Conservation (phyloP, 2,329 filamentous ascomycete genomes). For the Xylariaceae sp. region DNA sequence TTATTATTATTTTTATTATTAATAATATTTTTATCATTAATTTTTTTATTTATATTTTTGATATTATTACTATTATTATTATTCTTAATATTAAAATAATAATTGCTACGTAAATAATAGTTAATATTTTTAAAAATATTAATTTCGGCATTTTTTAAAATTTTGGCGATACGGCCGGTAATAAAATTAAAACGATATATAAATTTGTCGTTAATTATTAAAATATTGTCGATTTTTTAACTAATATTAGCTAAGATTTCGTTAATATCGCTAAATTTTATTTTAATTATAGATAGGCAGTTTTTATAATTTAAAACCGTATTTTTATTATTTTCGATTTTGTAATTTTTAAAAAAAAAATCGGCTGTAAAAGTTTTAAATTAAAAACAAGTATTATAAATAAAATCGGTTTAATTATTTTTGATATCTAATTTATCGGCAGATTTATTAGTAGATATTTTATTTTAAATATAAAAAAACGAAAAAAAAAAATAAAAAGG, state of each 20-base stretch:
- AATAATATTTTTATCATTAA: neutral
- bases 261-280: neutral
- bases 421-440: neutral
- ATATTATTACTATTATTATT: neutral
- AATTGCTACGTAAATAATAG: neutral
- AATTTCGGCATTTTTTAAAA: neutral
- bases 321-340: neutral
- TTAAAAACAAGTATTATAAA: neutral
- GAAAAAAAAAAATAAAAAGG: no score
- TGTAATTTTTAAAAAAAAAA: neutral
- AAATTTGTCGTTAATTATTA: neutral
- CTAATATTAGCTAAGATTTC: neutral
- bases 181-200: neutral
- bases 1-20: neutral
- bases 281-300: neutral
- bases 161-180: neutral
- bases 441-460: neutral
- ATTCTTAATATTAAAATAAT: neutral
- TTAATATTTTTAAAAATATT: neutral
- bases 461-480: no score
- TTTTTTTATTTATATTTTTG: neutral
- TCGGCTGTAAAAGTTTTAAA: neutral
- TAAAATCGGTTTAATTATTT: neutral
- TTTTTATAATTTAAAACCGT: neutral
- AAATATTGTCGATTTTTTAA: neutral